Percentiles rank a stretch among this genome's conserved stretches.
These are phyloP conservation scores for Lachnellula occidentalis DNA, from an alignment of 2,329 filamentous ascomycete genomes.

Conservation along the genomic window DNA sequence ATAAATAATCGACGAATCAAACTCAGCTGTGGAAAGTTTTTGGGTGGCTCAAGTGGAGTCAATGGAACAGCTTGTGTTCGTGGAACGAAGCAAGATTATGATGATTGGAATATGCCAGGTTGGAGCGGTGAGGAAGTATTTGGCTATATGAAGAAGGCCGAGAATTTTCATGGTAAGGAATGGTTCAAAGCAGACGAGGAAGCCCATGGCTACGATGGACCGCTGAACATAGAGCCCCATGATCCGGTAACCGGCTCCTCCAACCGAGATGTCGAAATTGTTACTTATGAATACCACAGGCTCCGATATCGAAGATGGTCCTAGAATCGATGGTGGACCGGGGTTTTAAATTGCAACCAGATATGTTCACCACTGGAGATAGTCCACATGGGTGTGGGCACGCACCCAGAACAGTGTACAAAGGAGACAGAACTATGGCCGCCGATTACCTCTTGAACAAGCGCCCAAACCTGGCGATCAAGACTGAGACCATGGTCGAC, in stretches of 20 bases:
- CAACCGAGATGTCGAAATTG: not conserved
- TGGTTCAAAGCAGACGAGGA: slow-evolving; percentile 48
- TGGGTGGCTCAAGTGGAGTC: slow-evolving; percentile 44
- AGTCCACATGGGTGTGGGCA: slow-evolving; percentile 52
- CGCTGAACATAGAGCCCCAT: slow-evolving; percentile 51
- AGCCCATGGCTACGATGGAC: slow-evolving; percentile 46
- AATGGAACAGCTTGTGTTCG: slow-evolving; percentile 47
- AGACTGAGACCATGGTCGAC: slow-evolving; percentile 45
- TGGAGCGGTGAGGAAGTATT: slow-evolving; percentile 55
- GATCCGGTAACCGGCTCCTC: slow-evolving; percentile 38
- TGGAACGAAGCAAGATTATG: slow-evolving; percentile 43
- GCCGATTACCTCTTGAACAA: slow-evolving; percentile 46
- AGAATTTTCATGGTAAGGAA: slow-evolving; percentile 52
- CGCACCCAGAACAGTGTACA: slow-evolving; percentile 45
- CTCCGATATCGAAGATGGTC: slow-evolving; percentile 50
- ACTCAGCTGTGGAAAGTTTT: slow-evolving; percentile 43
- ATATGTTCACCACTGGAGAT: slow-evolving; percentile 53
- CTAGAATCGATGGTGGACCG: slow-evolving; percentile 49
- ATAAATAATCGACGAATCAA: slow-evolving; percentile 41
- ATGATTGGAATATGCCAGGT: slow-evolving; percentile 50
- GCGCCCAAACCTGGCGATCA: slow-evolving; percentile 34
- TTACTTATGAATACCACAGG: slow-evolving; percentile 5
- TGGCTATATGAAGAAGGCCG: slow-evolving; percentile 51
- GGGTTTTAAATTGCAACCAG: slow-evolving; percentile 48
- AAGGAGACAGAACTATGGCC: slow-evolving; percentile 46